phyloP scores from a whole-genome alignment of 2,329 filamentous ascomycete genomes.

The Emergomyces pasteurianus region DNA sequence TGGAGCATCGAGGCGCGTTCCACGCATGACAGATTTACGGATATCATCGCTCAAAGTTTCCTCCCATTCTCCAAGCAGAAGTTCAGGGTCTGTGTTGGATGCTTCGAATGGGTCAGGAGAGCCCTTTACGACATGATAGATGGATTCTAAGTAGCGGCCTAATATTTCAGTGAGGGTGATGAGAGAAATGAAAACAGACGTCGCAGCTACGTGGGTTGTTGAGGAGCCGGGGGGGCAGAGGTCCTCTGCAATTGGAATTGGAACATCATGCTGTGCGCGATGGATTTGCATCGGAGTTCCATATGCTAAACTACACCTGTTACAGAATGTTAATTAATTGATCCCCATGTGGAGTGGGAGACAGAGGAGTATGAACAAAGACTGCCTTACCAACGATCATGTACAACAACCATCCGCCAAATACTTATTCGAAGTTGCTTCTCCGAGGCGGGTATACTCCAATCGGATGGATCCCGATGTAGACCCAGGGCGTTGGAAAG shows the following conservation, averaged over 20 bases:
- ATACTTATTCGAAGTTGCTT: constrained; percentile 42
- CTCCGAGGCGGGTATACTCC: constrained; percentile 42
- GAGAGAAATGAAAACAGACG: constrained; percentile 36
- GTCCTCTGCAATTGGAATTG: constrained; percentile 29
- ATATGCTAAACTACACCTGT: constrained; percentile 41
- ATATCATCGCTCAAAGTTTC: constrained; percentile 29
- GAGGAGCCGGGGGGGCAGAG: constrained; percentile 15
- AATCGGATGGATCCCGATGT: constrained; percentile 41
- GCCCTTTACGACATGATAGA: constrained; percentile 23
- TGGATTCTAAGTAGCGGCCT: constrained; percentile 23
- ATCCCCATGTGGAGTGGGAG: not conserved
- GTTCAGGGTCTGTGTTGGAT: constrained; percentile 23
- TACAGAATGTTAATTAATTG: not conserved
- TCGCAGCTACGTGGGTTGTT: constrained; percentile 14
- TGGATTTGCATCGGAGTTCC: constrained; percentile 42
- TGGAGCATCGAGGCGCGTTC: constrained; percentile 29
- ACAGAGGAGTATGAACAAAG: no score
- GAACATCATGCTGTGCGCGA: constrained; percentile 38
- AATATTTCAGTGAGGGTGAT: constrained; percentile 35
- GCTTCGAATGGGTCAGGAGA: constrained; percentile 10
- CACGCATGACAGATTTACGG: constrained; percentile 33
- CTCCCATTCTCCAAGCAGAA: constrained; percentile 34
- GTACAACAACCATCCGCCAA: constrained; percentile 45
- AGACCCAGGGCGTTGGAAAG: constrained; percentile 44
- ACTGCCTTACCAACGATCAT: constrained; percentile 42